A percentile compares a stretch with the other conserved stretches of the same genome.
Conservation (phyloP, 345 rosid species). For the Crucihimalaya himalaica region DNA sequence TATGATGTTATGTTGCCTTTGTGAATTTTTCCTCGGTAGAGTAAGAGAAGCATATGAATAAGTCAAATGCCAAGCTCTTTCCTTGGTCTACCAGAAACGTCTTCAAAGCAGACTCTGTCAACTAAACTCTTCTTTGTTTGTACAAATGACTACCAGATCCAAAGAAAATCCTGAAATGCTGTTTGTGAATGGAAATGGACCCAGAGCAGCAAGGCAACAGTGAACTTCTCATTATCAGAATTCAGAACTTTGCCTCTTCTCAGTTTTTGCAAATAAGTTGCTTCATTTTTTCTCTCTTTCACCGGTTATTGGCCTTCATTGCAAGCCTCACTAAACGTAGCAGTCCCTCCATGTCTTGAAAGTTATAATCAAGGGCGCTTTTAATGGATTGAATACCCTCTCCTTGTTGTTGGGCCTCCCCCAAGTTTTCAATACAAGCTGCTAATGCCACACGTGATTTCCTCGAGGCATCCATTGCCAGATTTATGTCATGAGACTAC, state of each 20-base stretch:
- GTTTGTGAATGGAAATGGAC: conserved; percentile 18
- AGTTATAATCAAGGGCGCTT: conserved; percentile 90
- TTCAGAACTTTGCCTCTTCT: conserved; percentile 23
- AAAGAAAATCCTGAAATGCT: conserved; percentile 11
- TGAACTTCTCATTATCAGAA: conserved; percentile 18
- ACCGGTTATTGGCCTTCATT: conserved; percentile 70
- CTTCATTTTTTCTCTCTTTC: conserved; percentile 23
- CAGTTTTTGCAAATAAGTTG: conserved; percentile 27
- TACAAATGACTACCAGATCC: conserved; percentile 29
- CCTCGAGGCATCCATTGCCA: conserved; percentile 97
- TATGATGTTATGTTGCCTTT: conserved; percentile 20
- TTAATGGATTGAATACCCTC: conserved; percentile 68
- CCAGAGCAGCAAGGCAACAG: conserved; percentile 22
- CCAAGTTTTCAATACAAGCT: conserved; percentile 54
- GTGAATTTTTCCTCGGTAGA: conserved; percentile 15
- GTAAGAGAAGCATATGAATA: conserved; percentile 26
- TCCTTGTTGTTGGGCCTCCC: conserved; percentile 51
- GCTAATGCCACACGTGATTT: conserved; percentile 71
- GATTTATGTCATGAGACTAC: conserved; percentile 79
- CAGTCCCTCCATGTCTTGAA: conserved; percentile 86
- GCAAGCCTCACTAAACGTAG: conserved; percentile 82
- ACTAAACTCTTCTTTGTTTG: conserved; percentile 24
- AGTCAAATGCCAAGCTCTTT: conserved; percentile 18
- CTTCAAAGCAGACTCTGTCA: conserved; percentile 26
- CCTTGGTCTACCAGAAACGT: conserved; percentile 27